Evolutionary conservation across 805 yeast species (phyloP).

Genomic region (Candida chauliodis): DNA sequence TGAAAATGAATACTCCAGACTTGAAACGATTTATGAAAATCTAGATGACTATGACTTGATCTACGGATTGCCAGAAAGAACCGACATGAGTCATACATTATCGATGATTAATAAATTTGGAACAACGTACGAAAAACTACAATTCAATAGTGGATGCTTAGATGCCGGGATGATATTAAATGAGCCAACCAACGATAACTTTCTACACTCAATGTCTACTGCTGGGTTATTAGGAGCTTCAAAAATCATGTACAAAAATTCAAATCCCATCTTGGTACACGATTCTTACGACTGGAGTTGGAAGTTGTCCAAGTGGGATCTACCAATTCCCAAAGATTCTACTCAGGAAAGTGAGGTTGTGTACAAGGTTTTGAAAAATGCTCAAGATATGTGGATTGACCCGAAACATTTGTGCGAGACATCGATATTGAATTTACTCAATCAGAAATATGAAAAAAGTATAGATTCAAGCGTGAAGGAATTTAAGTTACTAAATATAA

Average conservation of each 20-base stretch:
- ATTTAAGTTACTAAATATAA: slow-evolving; percentile 11
- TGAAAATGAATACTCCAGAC: not conserved
- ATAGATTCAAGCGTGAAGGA: slow-evolving; percentile 13
- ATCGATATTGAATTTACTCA: slow-evolving; percentile 17
- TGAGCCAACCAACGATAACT: slow-evolving; percentile 5
- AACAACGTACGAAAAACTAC: slow-evolving; percentile 36
- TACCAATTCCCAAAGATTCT: slow-evolving; percentile 45
- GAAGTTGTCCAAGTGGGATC: slow-evolving; percentile 76
- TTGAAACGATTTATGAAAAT: slow-evolving; percentile 38
- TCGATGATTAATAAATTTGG: slow-evolving; percentile 30
- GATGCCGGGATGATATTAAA: slow-evolving; percentile 38
- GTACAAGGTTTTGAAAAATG: slow-evolving; percentile 49
- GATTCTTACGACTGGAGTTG: slow-evolving; percentile 61
- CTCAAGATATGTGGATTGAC: slow-evolving; percentile 33
- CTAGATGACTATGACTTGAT: slow-evolving; percentile 63
- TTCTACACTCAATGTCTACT: slow-evolving; percentile 36
- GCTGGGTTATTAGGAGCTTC: slow-evolving; percentile 62
- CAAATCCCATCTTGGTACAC: slow-evolving; percentile 8
- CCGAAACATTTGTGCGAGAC: slow-evolving; percentile 15
- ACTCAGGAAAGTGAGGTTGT: slow-evolving; percentile 42
- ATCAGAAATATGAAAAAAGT: slow-evolving; percentile 10
- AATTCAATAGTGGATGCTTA: slow-evolving; percentile 53
- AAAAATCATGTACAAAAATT: slow-evolving; percentile 33
- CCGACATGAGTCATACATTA: slow-evolving; percentile 52
- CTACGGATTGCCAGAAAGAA: slow-evolving; percentile 60